Evolutionary conservation across 495 filamentous ascomycete species (phyloP).

Genomic region (Penicillium roqueforti): DNA sequence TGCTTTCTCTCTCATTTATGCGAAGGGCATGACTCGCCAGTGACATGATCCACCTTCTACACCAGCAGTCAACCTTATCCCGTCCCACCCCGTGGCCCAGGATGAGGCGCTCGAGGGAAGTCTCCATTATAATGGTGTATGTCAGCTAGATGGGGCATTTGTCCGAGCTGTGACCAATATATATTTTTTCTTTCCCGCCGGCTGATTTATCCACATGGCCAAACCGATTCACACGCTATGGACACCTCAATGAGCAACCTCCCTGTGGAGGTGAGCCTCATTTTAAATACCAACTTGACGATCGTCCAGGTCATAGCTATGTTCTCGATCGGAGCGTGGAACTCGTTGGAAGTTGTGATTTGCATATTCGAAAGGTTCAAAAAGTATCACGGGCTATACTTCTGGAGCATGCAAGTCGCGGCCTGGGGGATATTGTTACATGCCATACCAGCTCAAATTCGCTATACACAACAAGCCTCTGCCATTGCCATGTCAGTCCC

Average conservation of each 20-base stretch:
- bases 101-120: not conserved
- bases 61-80: constrained; percentile 2
- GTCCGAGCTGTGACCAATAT: not conserved
- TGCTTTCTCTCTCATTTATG: not conserved
- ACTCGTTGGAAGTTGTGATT: constrained; percentile 30
- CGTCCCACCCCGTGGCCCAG: not conserved
- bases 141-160: not conserved
- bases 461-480: not conserved
- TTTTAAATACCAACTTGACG: constrained; percentile 10
- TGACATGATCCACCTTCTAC: not conserved
- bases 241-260: constrained; percentile 11
- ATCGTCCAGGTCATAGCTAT: constrained; percentile 12
- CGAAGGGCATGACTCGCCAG: not conserved
- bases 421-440: constrained; percentile 31
- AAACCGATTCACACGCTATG: constrained; percentile 7
- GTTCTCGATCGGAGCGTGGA: constrained; percentile 27
- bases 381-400: constrained; percentile 34
- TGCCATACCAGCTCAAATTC: constrained; percentile 11
- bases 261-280: constrained; percentile 2
- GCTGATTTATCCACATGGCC: not conserved
- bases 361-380: constrained; percentile 35
- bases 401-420: constrained; percentile 34
- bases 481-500: not conserved
- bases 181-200: constrained; percentile 2
- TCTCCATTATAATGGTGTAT: not conserved